phyloP scores from a whole-genome alignment of 768 basidiomycete genomes.

The Tephrocybe sp. region DNA sequence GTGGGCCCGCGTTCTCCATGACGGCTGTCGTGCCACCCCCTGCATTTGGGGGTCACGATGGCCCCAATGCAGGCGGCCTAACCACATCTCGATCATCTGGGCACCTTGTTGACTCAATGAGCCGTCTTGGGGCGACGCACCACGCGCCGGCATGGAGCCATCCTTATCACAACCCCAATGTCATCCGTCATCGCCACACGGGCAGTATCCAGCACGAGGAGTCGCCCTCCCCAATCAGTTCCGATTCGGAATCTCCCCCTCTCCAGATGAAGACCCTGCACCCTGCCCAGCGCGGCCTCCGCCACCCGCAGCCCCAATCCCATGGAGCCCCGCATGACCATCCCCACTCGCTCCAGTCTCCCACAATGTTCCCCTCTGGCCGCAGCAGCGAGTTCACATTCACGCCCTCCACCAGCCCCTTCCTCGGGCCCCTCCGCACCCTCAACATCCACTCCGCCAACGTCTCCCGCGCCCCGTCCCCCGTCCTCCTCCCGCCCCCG shows the following conservation, averaged over 20 bases:
- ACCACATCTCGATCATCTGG: constrained; percentile 41
- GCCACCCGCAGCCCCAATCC: constrained; percentile 28
- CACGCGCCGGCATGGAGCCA: constrained; percentile 34
- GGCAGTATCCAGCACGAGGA: constrained; percentile 51
- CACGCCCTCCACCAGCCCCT: constrained; percentile 78
- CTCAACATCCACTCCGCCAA: constrained; percentile 73
- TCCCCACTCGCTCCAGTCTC: constrained; percentile 30
- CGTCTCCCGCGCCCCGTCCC: constrained; percentile 71
- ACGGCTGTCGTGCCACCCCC: constrained; percentile 33
- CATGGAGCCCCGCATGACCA: constrained; percentile 8
- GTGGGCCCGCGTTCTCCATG: constrained; percentile 59
- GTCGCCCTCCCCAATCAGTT: constrained; percentile 69
- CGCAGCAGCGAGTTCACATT: constrained; percentile 36
- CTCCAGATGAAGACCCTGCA: constrained; percentile 27
- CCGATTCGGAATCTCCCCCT: constrained; percentile 57
- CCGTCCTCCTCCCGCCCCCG: constrained; percentile 63
- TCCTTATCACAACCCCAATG: constrained; percentile 41
- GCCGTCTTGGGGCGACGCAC: constrained; percentile 25
- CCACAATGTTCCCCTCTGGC: constrained; percentile 32
- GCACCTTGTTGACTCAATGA: constrained; percentile 38
- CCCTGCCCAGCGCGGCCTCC: constrained; percentile 18
- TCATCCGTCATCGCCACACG: constrained; percentile 28
- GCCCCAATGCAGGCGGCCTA: constrained; percentile 17
- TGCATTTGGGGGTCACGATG: constrained; percentile 28
- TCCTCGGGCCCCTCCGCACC: constrained; percentile 75